Base-by-base conservation (phyloP, 441 rosid species). In the Macaranga tanarius region DNA sequence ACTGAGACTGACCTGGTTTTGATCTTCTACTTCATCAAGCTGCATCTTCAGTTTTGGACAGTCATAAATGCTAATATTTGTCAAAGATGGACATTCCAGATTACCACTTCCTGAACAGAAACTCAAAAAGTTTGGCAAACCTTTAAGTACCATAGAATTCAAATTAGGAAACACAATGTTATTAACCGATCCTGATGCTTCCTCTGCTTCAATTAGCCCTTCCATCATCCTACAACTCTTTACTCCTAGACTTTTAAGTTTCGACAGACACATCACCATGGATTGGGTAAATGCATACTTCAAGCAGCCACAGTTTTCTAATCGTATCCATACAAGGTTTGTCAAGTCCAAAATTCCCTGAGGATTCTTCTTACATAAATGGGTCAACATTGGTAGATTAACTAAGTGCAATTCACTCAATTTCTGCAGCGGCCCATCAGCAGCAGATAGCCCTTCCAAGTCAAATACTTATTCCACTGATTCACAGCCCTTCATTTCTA, bases 271-370 rank as follows among this genome's bases (percentile, higher is more conserved):
- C 50, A 9, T 69, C 19, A 19, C 75, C 66, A 60, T 45, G 1
- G 77, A 60, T 0, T 31, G 20, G 13, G 79, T 71, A 71, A 71
- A 67, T 9, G 70, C 28, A 67, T 75, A 56, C 64, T 25, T 67
- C 70, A 81, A 15, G 2, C 15, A 51, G 66, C 40, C 34, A 61
- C 74, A 71, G 1, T 61, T 13, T 3, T 22, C 16, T 17, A 71
- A 17, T 31, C 31, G 4, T 0, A 71, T 50, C 4, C 3, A 38
- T 16, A 0, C 34, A 3, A 79, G 66, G 13, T 70, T 50, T 10
- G 5, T 48, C 26, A 78, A 74, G 55, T 42, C 62, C 51, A 65
- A 70, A 40, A 20, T 26, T 5, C 50, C 69, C 3, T 3, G 44
- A 4, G 62, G 15, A 51, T 60, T 22, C 15, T 4, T 28, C 31